Conservation (phyloP, 169 alveolate genomes). For the Plasmodium sp. region DNA sequence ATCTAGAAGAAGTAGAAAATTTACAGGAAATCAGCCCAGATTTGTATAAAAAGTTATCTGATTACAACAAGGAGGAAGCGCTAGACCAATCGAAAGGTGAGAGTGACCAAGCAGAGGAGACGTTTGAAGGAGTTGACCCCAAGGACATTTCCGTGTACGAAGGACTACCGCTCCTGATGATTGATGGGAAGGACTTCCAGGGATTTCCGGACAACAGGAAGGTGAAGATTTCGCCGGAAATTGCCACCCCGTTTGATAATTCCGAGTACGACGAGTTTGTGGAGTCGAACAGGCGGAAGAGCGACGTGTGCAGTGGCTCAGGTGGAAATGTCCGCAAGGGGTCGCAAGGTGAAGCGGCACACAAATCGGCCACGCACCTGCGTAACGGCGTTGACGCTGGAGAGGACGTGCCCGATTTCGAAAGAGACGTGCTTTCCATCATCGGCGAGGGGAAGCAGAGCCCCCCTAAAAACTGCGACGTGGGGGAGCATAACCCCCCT, state of each 20-base stretch:
- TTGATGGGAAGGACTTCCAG: slow-evolving; percentile 67
- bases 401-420: slow-evolving; percentile 1
- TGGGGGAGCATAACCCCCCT: not conserved
- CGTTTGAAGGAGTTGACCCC: not conserved
- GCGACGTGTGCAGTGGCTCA: not conserved
- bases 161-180: slow-evolving; percentile 73
- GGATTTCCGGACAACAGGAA: slow-evolving; percentile 67
- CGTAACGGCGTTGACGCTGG: not conserved
- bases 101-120: not conserved
- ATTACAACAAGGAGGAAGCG: slow-evolving; percentile 6
- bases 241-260: slow-evolving; percentile 43
- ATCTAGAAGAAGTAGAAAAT: slow-evolving; percentile 47
- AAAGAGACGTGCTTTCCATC: not conserved
- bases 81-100: not conserved
- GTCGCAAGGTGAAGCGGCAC: not conserved
- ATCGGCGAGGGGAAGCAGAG: not conserved
- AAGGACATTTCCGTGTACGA: slow-evolving; percentile 31
- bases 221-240: slow-evolving; percentile 39
- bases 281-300: not conserved
- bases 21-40: slow-evolving; percentile 42
- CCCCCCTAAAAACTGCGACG: not conserved
- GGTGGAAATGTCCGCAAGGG: not conserved
- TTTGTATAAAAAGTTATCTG: slow-evolving; percentile 18
- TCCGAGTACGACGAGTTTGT: slow-evolving; percentile 41
- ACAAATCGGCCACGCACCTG: not conserved